Evolutionary conservation across 1,139 yeast species (phyloP).

Genomic region (Hemisphaericaspora xylofermentans): DNA sequence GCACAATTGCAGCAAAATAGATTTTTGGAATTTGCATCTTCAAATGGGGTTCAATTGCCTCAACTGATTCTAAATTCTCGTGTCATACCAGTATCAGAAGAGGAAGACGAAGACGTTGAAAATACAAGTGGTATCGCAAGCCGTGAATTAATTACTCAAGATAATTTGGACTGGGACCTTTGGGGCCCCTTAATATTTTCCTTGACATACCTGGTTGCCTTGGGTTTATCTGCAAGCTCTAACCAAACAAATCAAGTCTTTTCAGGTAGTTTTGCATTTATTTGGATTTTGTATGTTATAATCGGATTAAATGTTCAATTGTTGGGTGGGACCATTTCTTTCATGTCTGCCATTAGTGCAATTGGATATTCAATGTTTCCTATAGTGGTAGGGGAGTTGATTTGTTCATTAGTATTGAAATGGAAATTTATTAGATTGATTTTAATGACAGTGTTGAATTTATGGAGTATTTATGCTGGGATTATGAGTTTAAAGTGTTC

Average conservation of each 20-base stretch:
- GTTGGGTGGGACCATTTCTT: slow-evolving; percentile 67
- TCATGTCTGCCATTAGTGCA: slow-evolving; percentile 77
- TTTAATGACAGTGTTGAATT: slow-evolving; percentile 51
- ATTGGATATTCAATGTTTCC: slow-evolving; percentile 85
- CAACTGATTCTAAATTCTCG: slow-evolving; percentile 32
- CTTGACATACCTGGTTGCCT: slow-evolving; percentile 56
- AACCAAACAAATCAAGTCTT: slow-evolving; percentile 46
- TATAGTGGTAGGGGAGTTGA: slow-evolving; percentile 59
- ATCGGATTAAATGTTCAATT: slow-evolving; percentile 71
- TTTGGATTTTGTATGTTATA: slow-evolving; percentile 58
- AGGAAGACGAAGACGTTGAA: slow-evolving; percentile 29
- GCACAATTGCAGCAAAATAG: slow-evolving; percentile 47
- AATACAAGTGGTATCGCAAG: slow-evolving; percentile 17
- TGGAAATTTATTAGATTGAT: slow-evolving; percentile 57
- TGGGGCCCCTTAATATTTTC: slow-evolving; percentile 89
- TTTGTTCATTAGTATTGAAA: slow-evolving; percentile 54
- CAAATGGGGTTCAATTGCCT: slow-evolving; percentile 47
- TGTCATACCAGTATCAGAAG: slow-evolving; percentile 30
- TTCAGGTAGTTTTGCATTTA: slow-evolving; percentile 47
- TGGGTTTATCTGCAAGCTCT: slow-evolving; percentile 44
- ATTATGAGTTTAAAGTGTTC: slow-evolving; percentile 63
- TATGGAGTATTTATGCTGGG: slow-evolving; percentile 77
- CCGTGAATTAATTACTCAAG: slow-evolving; percentile 21
- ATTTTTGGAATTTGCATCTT: slow-evolving; percentile 42
- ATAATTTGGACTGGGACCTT: slow-evolving; percentile 72